phyloP scores from a whole-genome alignment of 176 grass and related monocot genomes.

The Thalia dealbata region DNA sequence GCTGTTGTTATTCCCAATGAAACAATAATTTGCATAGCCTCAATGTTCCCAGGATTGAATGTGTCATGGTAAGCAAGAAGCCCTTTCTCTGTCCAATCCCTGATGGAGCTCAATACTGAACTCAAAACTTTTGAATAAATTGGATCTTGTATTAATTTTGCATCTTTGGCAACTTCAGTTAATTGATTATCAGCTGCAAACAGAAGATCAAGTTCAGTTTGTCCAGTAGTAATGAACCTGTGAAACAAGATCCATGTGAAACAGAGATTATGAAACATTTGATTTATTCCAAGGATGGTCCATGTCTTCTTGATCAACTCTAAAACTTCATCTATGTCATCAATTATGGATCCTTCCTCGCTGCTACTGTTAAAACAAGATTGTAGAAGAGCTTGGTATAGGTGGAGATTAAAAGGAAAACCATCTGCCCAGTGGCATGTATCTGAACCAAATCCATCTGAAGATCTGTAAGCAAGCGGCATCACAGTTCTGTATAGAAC shows the following conservation, averaged over 20 bases:
- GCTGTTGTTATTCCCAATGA: conserved; percentile 78
- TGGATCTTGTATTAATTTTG: conserved; percentile 81
- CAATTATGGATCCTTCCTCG: conserved; percentile 66
- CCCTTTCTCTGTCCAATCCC: conserved; percentile 92
- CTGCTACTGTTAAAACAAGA: conserved; percentile 65
- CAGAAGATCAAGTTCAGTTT: conserved; percentile 74
- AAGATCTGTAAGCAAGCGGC: conserved; percentile 50
- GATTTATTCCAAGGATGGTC: conserved; percentile 74
- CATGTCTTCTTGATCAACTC: conserved; percentile 95
- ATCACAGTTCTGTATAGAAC: conserved; percentile 56
- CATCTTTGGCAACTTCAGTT: conserved; percentile 76
- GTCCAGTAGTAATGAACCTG: conserved; percentile 51
- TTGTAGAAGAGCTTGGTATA: conserved; percentile 87
- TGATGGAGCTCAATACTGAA: conserved; percentile 80
- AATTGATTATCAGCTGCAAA: conserved; percentile 78
- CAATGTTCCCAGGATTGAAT: conserved; percentile 74
- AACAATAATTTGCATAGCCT: conserved; percentile 85
- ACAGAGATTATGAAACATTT: conserved; percentile 89
- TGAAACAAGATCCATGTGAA: conserved; percentile 95
- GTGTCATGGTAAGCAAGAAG: conserved; percentile 90
- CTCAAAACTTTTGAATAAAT: conserved; percentile 86
- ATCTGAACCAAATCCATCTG: conserved; percentile 69
- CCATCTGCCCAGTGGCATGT: conserved; percentile 97
- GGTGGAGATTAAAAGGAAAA: conserved; percentile 78
- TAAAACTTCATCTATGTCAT: conserved; percentile 89